Evolutionary conservation across 441 rosid genomes (phyloP), one percentile per base, ranked within the genome.

Genomic region (Omphalea diandra): DNA sequence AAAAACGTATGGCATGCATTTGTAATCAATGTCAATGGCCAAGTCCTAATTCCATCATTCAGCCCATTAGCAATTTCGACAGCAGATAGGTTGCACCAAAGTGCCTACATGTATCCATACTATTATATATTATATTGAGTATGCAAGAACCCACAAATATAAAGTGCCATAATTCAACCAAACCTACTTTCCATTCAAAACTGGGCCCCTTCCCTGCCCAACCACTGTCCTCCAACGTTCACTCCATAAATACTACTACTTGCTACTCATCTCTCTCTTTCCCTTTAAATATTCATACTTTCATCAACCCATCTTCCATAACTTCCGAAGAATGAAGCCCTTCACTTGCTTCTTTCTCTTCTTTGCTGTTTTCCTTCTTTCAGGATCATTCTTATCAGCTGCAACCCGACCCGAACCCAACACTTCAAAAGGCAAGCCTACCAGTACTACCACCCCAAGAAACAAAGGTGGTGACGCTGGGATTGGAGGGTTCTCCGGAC

Each of bases 341-440:
- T 40, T 76, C 32, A 1, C 81, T 12, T 41, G 41, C 80, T 44
- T 81, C 75, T 62, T 81, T 70, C 33, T 61, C 69, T n/a, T n/a
- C n/a, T n/a, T n/a, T n/a, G n/a, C n/a, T n/a, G n/a, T n/a, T n/a
- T n/a, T n/a, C n/a, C n/a, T n/a, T n/a, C n/a, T 83, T 56, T 54
- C 80, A 1, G 32, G 74, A 63, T 73, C 85, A 4, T 65, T 77
- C 0, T 75, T n/a, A n/a, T n/a, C 83, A 46, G 38, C 46, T 4
- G 80, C 86, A 54, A 68, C 85, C 76, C 82, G 88, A 68, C 83
- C 88, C 32, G 83, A 77, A 61, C 90, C 87, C 29, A 83, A 70
- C 4, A 65, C 65, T 26, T 41, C 75, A 65, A 40, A 59, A 20
- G 73, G 53, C 22, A 77, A 80, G 49, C 43, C 75, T 60, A 38